phyloP scores from a whole-genome alignment of 768 basidiomycete genomes.

The Leccinum pellstonianum region DNA sequence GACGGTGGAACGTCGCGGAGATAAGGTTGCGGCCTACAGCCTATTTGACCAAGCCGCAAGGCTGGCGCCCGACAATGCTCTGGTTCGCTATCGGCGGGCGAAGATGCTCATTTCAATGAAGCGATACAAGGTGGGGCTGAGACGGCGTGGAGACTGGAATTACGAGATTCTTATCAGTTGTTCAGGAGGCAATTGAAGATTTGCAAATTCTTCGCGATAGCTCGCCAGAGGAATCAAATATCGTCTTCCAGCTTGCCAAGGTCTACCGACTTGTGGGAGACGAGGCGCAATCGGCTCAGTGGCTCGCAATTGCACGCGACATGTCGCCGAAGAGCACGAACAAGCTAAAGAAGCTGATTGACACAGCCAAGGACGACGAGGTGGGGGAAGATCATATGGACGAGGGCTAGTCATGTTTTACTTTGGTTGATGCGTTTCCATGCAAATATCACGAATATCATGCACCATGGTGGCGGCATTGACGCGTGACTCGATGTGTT shows the following conservation, averaged over 20 bases:
- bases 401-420: constrained; percentile 42
- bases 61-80: constrained; percentile 82
- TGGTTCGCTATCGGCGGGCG: constrained; percentile 92
- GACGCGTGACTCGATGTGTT: constrained; percentile 29
- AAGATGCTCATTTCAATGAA: constrained; percentile 85
- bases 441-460: neutral
- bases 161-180: constrained; percentile 24
- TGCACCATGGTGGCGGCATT: constrained; percentile 16
- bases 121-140: constrained; percentile 68
- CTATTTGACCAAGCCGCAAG: constrained; percentile 80
- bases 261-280: constrained; percentile 83
- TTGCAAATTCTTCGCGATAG: constrained; percentile 75
- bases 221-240: constrained; percentile 95
- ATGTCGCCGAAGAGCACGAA: constrained; percentile 87
- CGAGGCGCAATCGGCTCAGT: constrained; percentile 74
- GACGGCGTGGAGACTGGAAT: constrained; percentile 23
- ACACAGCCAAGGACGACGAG: constrained; percentile 62
- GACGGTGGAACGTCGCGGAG: constrained; percentile 86
- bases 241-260: constrained; percentile 93
- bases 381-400: constrained; percentile 68
- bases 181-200: constrained; percentile 75
- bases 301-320: constrained; percentile 89
- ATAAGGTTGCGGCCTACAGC: constrained; percentile 70
- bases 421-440: constrained; percentile 4
- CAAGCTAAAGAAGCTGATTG: constrained; percentile 79